phyloP scores from a whole-genome alignment of 495 filamentous ascomycete species.

The Daldinia caldariorum region DNA sequence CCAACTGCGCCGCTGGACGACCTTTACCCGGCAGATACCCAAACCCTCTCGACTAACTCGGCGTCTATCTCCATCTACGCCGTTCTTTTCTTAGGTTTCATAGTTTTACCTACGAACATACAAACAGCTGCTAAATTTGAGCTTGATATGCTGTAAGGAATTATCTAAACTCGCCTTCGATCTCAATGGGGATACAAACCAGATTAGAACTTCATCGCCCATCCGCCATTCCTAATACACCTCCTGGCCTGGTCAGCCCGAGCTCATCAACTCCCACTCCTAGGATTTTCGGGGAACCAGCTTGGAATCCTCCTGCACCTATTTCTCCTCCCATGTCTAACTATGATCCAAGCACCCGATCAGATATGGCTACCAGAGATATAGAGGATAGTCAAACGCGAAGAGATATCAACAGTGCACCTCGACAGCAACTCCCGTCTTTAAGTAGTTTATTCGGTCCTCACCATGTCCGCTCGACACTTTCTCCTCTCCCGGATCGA shows the following conservation, averaged over 20 bases:
- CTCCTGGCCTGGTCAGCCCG: conserved; percentile 57
- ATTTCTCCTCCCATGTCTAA: conserved; percentile 63
- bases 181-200: conserved; percentile 62
- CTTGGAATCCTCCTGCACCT: conserved; percentile 44
- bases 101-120: conserved; percentile 5
- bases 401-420: conserved; percentile 47
- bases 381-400: conserved; percentile 47
- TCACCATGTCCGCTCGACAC: conserved; percentile 51
- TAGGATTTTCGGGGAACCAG: conserved; percentile 53
- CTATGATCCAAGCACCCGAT: conserved; percentile 58
- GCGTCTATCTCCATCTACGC: conserved; percentile 35
- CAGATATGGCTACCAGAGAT: conserved; percentile 54
- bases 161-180: conserved; percentile 30
- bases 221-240: conserved; percentile 54
- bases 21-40: conserved; percentile 44
- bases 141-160: conserved; percentile 44
- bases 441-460: conserved; percentile 64
- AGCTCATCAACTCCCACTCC: conserved; percentile 52
- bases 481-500: conserved; percentile 58
- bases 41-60: conserved; percentile 32
- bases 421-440: conserved; percentile 61
- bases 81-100: conserved; percentile 19
- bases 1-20: conserved; percentile 40
- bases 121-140: conserved; percentile 9
- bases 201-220: conserved; percentile 57